These are phyloP conservation scores for Helotiales sp. DNA, from an alignment of 2,329 filamentous ascomycete species.

Conservation along the genomic window DNA sequence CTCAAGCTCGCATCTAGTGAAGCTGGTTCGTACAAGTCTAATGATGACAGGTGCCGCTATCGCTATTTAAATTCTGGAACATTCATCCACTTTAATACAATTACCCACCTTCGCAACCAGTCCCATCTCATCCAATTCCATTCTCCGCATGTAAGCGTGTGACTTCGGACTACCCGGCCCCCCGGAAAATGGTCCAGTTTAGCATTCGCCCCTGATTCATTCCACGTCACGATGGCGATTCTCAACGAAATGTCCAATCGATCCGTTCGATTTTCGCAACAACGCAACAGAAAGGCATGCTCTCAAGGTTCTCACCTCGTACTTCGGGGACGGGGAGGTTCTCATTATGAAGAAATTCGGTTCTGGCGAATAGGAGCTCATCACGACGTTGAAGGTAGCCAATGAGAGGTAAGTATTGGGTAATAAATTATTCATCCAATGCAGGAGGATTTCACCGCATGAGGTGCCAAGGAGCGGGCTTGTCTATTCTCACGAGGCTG, in stretches of 20 bases:
- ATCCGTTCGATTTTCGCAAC: neutral
- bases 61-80: no score
- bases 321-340: no score
- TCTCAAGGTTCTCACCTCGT: slow-evolving; percentile 1
- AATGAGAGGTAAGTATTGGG: slow-evolving; percentile 9
- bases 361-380: neutral
- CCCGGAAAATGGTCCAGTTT: neutral
- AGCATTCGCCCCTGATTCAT: neutral
- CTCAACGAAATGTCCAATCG: neutral
- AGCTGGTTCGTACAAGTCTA: no score
- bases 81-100: no score
- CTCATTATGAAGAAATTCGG: neutral
- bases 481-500: neutral
- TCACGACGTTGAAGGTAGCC: neutral
- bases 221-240: slow-evolving; percentile 14
- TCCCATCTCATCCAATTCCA: no score
- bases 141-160: slow-evolving; percentile 1
- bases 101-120: no score
- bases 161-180: neutral
- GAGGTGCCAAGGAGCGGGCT: neutral
- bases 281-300: neutral
- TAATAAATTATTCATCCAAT: slow-evolving; percentile 7
- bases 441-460: neutral
- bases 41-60: no score
- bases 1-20: no score